phyloP scores from a whole-genome alignment of 1,284 basidiomycete species.

The Schizopora paradoxa region DNA sequence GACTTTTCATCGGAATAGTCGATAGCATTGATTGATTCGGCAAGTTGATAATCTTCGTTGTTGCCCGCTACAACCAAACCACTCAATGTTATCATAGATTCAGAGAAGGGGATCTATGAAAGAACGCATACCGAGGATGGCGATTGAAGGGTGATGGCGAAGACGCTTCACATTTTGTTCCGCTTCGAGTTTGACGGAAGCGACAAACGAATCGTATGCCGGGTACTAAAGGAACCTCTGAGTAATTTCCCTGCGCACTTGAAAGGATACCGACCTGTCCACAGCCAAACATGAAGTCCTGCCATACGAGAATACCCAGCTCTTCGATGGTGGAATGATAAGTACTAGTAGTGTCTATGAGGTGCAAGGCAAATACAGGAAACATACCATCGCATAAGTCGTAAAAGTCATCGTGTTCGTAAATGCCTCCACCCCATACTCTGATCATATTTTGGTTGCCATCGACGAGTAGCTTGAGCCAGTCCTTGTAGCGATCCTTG shows the following conservation, averaged over 20 bases:
- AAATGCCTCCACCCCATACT: conserved; percentile 47
- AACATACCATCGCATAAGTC: conserved; percentile 28
- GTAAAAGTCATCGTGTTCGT: conserved; percentile 42
- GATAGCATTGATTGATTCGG: conserved; percentile 68
- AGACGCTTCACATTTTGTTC: conserved; percentile 38
- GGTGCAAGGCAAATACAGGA: neutral
- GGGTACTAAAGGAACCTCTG: conserved; percentile 33
- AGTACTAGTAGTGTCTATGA: neutral
- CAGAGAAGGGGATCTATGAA: neutral
- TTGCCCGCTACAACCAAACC: conserved; percentile 78
- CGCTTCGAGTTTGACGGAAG: conserved; percentile 36
- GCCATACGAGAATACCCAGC: conserved; percentile 55
- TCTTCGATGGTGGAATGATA: conserved; percentile 41
- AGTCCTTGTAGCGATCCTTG: conserved; percentile 36
- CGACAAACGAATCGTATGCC: conserved; percentile 37
- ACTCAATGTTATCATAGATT: neutral
- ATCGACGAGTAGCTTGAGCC: conserved; percentile 38
- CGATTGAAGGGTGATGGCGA: conserved; percentile 50
- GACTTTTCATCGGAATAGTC: conserved; percentile 79
- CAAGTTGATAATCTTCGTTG: conserved; percentile 85
- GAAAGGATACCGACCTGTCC: conserved; percentile 59
- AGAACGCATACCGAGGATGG: conserved; percentile 66
- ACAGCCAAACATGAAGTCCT: conserved; percentile 43
- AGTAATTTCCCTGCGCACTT: too few species aligned
- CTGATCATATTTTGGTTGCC: conserved; percentile 49